A percentile compares a stretch with the other conserved stretches of the same genome.
Conservation (phyloP, 306 rosid genomes). For the Cucurbita argyrosperma region DNA sequence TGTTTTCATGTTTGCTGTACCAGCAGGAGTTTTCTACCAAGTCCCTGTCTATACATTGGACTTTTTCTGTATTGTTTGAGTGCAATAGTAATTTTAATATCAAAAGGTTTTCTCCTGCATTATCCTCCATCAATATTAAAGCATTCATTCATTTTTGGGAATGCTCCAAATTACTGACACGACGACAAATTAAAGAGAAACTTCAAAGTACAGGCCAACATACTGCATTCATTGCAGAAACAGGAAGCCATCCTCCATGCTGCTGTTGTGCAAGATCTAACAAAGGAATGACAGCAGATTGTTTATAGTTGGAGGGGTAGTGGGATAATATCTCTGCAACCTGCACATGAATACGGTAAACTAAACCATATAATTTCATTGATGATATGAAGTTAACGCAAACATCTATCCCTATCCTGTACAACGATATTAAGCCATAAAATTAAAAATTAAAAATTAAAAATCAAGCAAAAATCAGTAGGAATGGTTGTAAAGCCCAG, state of each 20-base stretch:
- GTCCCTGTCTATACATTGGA: no score
- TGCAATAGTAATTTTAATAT: no score
- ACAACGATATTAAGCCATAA: neutral
- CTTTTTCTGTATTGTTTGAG: no score
- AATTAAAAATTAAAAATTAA: neutral
- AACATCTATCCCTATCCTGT: neutral
- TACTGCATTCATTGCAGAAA: slow-evolving; percentile 97
- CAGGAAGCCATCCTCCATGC: slow-evolving; percentile 98
- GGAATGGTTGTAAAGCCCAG: neutral
- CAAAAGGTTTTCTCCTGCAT: no score
- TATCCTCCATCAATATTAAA: no score
- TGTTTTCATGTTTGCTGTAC: no score
- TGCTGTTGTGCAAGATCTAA: slow-evolving; percentile 99
- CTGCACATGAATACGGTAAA: slow-evolving; percentile 24
- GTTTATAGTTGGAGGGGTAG: slow-evolving; percentile 97
- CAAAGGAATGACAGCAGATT: slow-evolving; percentile 90
- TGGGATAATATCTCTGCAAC: slow-evolving; percentile 77
- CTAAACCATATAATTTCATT: neutral
- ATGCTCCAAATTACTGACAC: neutral
- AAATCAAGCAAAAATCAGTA: neutral
- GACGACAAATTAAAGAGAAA: neutral
- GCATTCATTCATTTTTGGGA: neutral
- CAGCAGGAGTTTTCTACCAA: no score
- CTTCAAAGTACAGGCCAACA: slow-evolving; percentile 17
- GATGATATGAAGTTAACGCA: neutral